Conservation (phyloP, 768 basidiomycete genomes). For the Sporobolomyces pararoseus region DNA sequence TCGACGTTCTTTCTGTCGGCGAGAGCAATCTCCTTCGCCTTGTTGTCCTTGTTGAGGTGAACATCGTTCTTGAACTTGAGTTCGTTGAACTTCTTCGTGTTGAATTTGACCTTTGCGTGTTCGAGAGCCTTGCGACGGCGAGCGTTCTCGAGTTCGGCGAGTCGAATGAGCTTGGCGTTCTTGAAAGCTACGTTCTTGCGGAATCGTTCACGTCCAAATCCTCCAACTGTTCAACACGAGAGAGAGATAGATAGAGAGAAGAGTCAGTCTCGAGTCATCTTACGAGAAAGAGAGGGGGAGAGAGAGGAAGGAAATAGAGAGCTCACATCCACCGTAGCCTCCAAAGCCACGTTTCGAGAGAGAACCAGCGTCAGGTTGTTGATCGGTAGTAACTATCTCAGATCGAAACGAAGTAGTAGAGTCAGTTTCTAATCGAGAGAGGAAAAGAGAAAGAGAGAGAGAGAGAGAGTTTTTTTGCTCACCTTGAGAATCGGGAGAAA, state of each 20-base stretch:
- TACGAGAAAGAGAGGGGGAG: too few species aligned
- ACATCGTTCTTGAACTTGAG: constrained; percentile 22
- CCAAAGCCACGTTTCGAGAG: neutral
- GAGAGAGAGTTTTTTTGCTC: neutral
- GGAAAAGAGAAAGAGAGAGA: too few species aligned
- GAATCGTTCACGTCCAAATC: neutral
- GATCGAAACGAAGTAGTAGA: too few species aligned
- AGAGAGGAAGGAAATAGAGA: too few species aligned
- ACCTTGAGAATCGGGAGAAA: neutral
- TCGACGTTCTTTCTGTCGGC: neutral
- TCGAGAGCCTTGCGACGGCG: constrained; percentile 4
- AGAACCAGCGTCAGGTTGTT: neutral
- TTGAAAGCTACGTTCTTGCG: neutral
- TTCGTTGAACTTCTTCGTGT: constrained; percentile 22
- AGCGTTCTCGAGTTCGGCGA: constrained; percentile 9
- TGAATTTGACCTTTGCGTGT: neutral
- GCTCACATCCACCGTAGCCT: too few species aligned
- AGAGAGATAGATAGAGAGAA: too few species aligned
- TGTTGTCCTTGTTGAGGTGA: constrained; percentile 5
- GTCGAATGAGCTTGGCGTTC: neutral
- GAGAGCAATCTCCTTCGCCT: neutral
- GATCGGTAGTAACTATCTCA: too few species aligned
- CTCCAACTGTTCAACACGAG: too few species aligned
- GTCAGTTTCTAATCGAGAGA: too few species aligned
- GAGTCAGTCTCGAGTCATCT: too few species aligned